These are phyloP conservation scores for Euphorbia peplus DNA, from an alignment of 345 rosid species.

Conservation along the genomic window DNA sequence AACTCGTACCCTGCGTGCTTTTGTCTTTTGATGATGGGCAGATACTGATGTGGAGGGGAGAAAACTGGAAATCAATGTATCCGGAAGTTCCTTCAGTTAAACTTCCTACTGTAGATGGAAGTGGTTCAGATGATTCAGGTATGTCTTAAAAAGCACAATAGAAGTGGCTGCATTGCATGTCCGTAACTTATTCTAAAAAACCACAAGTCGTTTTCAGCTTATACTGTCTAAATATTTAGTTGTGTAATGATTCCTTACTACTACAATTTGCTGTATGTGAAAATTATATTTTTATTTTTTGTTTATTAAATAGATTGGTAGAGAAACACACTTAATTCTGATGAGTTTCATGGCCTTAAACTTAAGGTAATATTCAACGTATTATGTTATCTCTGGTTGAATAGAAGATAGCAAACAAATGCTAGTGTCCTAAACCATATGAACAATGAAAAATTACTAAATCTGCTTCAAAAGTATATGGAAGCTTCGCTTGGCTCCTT, in stretches of 20 bases:
- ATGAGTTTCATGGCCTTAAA: not conserved
- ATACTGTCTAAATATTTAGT: not conserved
- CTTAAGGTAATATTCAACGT: not conserved
- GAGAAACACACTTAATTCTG: not conserved
- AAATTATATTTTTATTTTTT: not conserved
- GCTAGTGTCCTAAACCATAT: not conserved
- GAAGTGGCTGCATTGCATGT: not conserved
- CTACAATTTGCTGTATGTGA: not conserved
- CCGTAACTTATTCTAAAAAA: not conserved
- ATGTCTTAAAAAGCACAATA: constrained; percentile 15
- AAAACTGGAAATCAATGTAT: constrained; percentile 72
- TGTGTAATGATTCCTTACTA: not conserved
- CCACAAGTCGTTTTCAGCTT: not conserved
- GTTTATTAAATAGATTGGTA: not conserved
- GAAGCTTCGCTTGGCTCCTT: constrained; percentile 15
- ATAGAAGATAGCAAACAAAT: constrained; percentile 4
- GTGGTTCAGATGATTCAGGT: constrained; percentile 40
- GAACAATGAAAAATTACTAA: not conserved
- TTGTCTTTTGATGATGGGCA: constrained; percentile 88
- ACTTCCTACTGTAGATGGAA: constrained; percentile 29
- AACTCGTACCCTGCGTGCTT: constrained; percentile 85
- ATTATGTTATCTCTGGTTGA: not conserved
- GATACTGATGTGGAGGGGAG: constrained; percentile 90
- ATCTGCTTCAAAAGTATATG: not conserved
- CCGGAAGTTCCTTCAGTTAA: constrained; percentile 32